phyloP scores from a whole-genome alignment of 768 basidiomycete genomes.

The Rossbeevera mucosa region DNA sequence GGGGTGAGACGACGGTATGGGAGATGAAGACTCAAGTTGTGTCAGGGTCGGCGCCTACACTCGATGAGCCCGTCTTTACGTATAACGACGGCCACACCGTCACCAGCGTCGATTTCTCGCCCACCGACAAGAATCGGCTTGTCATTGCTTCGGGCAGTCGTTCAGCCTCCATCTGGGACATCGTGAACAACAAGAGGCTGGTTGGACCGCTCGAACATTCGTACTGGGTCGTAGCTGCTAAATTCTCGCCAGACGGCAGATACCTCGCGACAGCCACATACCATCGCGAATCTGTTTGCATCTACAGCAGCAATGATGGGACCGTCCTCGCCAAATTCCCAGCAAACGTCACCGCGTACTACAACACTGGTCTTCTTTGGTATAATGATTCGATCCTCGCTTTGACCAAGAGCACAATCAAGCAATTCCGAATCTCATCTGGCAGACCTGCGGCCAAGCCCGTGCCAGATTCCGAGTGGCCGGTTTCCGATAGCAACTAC shows the following conservation, averaged over 20 bases:
- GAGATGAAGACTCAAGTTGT: neutral
- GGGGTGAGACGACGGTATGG: slow-evolving; percentile 12
- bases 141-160: slow-evolving; percentile 5
- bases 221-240: slow-evolving; percentile 11
- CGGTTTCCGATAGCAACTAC: slow-evolving; percentile 1
- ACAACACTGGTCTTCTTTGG: slow-evolving; percentile 16
- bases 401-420: neutral
- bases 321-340: neutral
- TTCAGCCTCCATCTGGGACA: slow-evolving; percentile 4
- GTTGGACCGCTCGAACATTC: neutral
- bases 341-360: slow-evolving; percentile 7
- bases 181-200: neutral
- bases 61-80: neutral
- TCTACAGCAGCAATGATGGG: slow-evolving; percentile 7
- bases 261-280: slow-evolving; percentile 9
- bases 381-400: neutral
- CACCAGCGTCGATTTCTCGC: slow-evolving; percentile 12
- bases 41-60: neutral
- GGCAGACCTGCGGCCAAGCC: too few relatives aligned
- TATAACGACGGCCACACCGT: slow-evolving; percentile 7
- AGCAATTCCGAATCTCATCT: neutral
- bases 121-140: slow-evolving; percentile 1
- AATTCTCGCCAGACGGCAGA: slow-evolving; percentile 10
- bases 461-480: neutral
- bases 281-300: slow-evolving; percentile 3